These are phyloP conservation scores for Pseudodiploospora longispora DNA, from an alignment of 2,329 filamentous ascomycete species.

Conservation along the genomic window DNA sequence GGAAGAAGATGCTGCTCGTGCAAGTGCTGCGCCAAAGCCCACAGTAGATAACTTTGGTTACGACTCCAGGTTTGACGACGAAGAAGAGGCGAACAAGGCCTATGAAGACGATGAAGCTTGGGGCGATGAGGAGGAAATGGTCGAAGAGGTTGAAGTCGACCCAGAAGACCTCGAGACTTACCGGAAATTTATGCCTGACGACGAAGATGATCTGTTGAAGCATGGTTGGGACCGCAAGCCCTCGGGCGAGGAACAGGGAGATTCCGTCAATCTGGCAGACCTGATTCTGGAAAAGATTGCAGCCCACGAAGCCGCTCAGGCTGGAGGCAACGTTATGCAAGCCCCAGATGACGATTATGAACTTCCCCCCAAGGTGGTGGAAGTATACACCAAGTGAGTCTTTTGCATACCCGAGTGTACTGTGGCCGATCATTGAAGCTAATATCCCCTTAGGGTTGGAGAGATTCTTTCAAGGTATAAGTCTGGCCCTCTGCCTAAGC, in stretches of 20 bases:
- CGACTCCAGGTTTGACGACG: slow-evolving; percentile 62
- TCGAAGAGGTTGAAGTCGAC: slow-evolving; percentile 71
- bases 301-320: slow-evolving; percentile 69
- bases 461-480: slow-evolving; percentile 87
- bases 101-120: slow-evolving; percentile 57
- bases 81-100: slow-evolving; percentile 34
- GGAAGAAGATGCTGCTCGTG: slow-evolving; percentile 51
- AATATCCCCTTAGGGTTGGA: slow-evolving; percentile 53
- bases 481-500: slow-evolving; percentile 92
- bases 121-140: slow-evolving; percentile 69
- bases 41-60: slow-evolving; percentile 61
- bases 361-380: slow-evolving; percentile 82
- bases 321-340: slow-evolving; percentile 32
- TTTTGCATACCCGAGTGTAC: neutral
- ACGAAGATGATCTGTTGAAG: slow-evolving; percentile 65
- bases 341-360: slow-evolving; percentile 73
- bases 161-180: slow-evolving; percentile 85
- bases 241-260: slow-evolving; percentile 36
- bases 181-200: slow-evolving; percentile 74
- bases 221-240: slow-evolving; percentile 48
- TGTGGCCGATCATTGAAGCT: slow-evolving; percentile 4
- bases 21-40: slow-evolving; percentile 29
- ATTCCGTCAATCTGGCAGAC: slow-evolving; percentile 76
- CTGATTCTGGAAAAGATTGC: slow-evolving; percentile 93
- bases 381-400: slow-evolving; percentile 80